Conservation (phyloP, 257 asterid genomes). For the Haberlea rhodopensis region DNA sequence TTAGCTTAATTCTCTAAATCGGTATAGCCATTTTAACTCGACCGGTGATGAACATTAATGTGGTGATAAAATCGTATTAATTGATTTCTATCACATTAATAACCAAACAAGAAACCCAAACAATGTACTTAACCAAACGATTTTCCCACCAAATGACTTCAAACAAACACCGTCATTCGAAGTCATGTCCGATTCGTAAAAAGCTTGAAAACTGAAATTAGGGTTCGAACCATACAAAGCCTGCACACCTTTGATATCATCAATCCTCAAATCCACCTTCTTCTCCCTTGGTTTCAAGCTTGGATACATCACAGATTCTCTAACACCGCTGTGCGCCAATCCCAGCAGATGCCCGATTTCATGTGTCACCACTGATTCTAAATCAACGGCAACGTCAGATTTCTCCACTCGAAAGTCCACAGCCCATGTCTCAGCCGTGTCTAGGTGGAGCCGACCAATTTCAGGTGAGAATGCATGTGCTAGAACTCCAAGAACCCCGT, state of each 20-base stretch:
- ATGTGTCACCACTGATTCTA: conserved; percentile 92
- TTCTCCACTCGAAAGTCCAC: conserved; percentile 54
- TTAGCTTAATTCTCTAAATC: no score
- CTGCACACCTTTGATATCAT: conserved; percentile 74
- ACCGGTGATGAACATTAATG: no score
- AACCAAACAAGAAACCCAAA: conserved; percentile 26
- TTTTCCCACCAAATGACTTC: conserved; percentile 13
- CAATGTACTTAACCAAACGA: conserved; percentile 20
- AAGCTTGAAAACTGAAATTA: conserved; percentile 46
- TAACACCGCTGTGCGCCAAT: conserved; percentile 52
- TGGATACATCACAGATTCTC: conserved; percentile 86
- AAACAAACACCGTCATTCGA: conserved; percentile 30
- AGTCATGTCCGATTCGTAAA: conserved; percentile 52
- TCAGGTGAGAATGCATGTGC: conserved; percentile 91
- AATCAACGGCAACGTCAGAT: conserved; percentile 60
- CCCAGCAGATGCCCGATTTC: conserved; percentile 90
- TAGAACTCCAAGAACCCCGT: conserved; percentile 72
- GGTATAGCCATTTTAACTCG: no score
- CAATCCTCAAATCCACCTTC: conserved; percentile 54
- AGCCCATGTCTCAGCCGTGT: conserved; percentile 90
- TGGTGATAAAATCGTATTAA: no score
- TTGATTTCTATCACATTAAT: not conserved
- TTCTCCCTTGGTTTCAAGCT: conserved; percentile 60
- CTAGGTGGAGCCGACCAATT: conserved; percentile 80
- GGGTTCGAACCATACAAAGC: conserved; percentile 79